phyloP scores from a whole-genome alignment of 2,329 filamentous ascomycete genomes.

The Exophiala calicioides region DNA sequence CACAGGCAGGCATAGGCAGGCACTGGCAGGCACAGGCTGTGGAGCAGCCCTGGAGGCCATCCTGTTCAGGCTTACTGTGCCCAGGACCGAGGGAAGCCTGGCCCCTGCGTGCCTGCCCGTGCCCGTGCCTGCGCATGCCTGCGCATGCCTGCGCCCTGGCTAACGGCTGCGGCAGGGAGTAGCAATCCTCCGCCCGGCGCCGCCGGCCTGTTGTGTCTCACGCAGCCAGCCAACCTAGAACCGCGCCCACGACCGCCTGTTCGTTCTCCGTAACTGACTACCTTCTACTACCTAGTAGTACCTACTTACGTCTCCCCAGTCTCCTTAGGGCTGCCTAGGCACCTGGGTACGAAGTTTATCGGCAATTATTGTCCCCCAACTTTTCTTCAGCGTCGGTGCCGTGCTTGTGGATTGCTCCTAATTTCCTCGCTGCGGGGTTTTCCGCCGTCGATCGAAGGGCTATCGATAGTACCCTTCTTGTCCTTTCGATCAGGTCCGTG shows the following conservation, averaged over 20 bases:
- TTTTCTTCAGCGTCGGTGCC: constrained; percentile 8
- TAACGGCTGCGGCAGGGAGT: no score
- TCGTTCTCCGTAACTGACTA: background rate
- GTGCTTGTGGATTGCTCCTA: constrained; percentile 13
- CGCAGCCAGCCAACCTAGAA: no score
- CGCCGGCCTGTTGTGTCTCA: background rate
- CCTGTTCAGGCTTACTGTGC: background rate
- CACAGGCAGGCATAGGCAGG: no score
- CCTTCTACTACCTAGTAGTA: no score
- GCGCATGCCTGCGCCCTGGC: constrained; percentile 4
- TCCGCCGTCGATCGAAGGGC: constrained; percentile 10
- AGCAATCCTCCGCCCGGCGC: no score
- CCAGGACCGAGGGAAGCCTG: no score
- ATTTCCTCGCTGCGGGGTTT: constrained; percentile 22
- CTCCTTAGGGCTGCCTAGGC: no score
- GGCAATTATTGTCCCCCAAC: no score
- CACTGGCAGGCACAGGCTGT: no score
- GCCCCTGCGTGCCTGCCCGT: background rate
- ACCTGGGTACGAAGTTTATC: no score
- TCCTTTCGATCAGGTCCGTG: background rate
- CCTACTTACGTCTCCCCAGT: background rate
- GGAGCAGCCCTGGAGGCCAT: no score
- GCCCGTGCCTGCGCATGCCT: constrained; percentile 2
- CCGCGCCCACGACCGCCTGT: no score
- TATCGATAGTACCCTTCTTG: constrained; percentile 17